phyloP scores from a whole-genome alignment of 345 rosid genomes.

The Kandelia obovata region DNA sequence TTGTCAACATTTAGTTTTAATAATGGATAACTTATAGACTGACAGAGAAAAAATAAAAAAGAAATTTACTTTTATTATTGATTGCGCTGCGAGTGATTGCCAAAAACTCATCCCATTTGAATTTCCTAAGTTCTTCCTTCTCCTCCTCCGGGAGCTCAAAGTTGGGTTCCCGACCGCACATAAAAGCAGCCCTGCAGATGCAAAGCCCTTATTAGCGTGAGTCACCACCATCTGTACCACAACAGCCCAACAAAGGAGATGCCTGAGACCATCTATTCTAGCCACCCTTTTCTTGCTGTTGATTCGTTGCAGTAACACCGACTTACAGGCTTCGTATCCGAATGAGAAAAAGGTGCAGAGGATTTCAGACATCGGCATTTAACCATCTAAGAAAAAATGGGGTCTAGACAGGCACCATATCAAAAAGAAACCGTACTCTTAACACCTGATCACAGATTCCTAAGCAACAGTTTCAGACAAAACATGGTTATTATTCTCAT shows the following conservation, averaged over 20 bases:
- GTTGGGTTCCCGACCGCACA: slow-evolving; percentile 98
- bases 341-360: no score
- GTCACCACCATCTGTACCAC: neutral
- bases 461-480: no score
- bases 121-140: slow-evolving; percentile 61
- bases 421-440: no score
- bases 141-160: slow-evolving; percentile 73
- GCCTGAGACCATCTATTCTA: neutral
- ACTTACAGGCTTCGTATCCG: no score
- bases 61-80: slow-evolving; percentile 70
- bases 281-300: no score
- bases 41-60: no score
- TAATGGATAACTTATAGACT: neutral
- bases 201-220: neutral
- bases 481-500: no score
- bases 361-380: no score
- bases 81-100: slow-evolving; percentile 79
- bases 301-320: no score
- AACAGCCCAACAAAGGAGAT: neutral
- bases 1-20: neutral
- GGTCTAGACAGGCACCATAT: no score
- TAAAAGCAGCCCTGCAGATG: slow-evolving; percentile 81
- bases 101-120: slow-evolving; percentile 88
- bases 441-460: no score
- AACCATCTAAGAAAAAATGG: no score